phyloP scores from a whole-genome alignment of 2,329 filamentous ascomycete species.

The Colletotrichum euphorbiae region DNA sequence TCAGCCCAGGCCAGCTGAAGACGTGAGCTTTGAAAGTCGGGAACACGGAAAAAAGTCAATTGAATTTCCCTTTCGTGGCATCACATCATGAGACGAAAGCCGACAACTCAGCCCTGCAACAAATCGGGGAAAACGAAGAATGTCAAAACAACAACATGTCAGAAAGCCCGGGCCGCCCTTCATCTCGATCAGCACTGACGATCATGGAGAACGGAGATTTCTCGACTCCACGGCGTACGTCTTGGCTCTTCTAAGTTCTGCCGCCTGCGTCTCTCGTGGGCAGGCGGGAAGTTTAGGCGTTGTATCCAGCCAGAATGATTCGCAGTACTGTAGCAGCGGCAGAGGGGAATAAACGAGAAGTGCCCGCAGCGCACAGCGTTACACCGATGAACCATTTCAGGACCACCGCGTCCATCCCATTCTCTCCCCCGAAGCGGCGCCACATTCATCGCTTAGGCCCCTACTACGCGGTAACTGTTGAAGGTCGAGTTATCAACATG shows the following conservation, averaged over 20 bases:
- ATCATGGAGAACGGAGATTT: constrained; percentile 33
- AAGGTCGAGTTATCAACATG: too few species aligned
- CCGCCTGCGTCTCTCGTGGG: constrained; percentile 4
- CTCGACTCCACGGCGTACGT: constrained; percentile 11
- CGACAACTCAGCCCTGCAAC: neutral
- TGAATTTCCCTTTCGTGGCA: neutral
- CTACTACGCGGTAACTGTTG: neutral
- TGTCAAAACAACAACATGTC: neutral
- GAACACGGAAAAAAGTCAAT: neutral
- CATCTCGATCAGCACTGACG: constrained; percentile 22
- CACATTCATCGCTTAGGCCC: constrained; percentile 5
- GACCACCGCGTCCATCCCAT: constrained; percentile 32
- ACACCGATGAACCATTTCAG: constrained; percentile 26
- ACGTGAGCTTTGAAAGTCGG: neutral
- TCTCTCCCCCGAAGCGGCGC: constrained; percentile 20
- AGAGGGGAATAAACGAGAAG: neutral
- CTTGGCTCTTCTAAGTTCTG: constrained; percentile 24
- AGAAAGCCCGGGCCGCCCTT: constrained; percentile 14
- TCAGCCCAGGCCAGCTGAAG: neutral
- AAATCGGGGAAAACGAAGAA: neutral
- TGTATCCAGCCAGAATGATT: constrained; percentile 13
- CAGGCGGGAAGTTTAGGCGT: constrained; percentile 17
- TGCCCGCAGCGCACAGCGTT: constrained; percentile 19
- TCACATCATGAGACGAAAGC: neutral
- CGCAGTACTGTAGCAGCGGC: neutral